Evolutionary conservation across 208 protist genomes (phyloP).

Genomic region (Trypanosomatidae sp.): DNA sequence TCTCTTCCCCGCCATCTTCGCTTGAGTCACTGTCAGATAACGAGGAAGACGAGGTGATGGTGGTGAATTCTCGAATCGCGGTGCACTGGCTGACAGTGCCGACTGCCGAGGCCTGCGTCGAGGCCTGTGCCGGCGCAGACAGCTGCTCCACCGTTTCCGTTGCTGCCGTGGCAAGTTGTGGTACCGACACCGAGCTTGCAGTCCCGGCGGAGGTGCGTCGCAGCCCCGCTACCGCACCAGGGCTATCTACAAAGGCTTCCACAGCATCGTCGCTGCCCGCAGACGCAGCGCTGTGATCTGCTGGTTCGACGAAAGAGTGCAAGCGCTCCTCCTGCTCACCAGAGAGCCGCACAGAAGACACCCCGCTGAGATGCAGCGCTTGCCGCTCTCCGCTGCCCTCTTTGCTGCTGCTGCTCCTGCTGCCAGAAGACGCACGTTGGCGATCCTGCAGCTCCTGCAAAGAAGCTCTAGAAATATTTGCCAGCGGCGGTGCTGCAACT

Average conservation of each 20-base stretch:
- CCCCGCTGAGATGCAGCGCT: conserved; percentile 30
- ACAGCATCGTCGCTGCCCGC: conserved; percentile 14
- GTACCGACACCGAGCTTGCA: not conserved
- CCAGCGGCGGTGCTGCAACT: not conserved
- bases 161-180: not conserved
- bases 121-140: conserved; percentile 10
- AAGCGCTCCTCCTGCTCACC: conserved; percentile 23
- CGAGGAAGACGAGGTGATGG: conserved; percentile 14
- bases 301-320: conserved; percentile 15
- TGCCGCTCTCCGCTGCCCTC: conserved; percentile 20
- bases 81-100: conserved; percentile 16
- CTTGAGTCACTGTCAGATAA: conserved; percentile 10
- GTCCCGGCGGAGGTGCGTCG: not conserved
- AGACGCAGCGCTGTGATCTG: conserved; percentile 31
- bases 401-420: conserved; percentile 14
- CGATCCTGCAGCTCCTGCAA: conserved; percentile 7
- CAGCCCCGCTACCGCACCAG: not conserved
- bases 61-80: conserved; percentile 24
- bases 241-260: not conserved
- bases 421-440: conserved; percentile 14
- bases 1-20: not conserved
- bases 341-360: conserved; percentile 33
- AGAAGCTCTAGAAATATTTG: not conserved
- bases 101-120: conserved; percentile 6
- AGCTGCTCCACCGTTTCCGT: conserved; percentile 20